Evolutionary conservation across 176 grass and related monocot genomes (phyloP).

Genomic region (Saccharum officinarum): DNA sequence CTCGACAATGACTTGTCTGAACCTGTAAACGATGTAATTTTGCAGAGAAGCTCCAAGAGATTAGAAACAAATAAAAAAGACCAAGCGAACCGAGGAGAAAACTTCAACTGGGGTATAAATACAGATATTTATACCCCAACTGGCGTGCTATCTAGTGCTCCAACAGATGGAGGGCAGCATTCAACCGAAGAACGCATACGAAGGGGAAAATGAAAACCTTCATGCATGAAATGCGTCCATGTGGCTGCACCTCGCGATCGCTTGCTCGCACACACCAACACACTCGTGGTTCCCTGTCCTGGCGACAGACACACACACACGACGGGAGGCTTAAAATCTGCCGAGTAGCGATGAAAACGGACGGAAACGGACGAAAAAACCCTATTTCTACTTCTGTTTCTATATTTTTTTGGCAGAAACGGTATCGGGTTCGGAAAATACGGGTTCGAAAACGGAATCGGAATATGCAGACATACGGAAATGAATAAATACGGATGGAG

Average conservation of each 20-base stretch:
- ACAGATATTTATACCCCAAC: no score
- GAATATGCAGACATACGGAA: no score
- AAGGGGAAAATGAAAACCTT: not conserved
- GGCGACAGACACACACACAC: not conserved
- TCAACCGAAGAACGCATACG: not conserved
- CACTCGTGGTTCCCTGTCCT: slow-evolving; percentile 4
- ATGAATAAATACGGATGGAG: no score
- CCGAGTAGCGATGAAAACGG: no score
- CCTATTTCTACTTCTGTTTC: no score
- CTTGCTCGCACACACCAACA: not conserved
- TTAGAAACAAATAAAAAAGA: not conserved
- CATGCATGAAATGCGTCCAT: slow-evolving; percentile 11
- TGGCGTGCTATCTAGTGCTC: no score
- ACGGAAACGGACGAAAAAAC: no score
- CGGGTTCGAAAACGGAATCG: no score
- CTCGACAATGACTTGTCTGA: slow-evolving; percentile 27
- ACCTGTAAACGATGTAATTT: not conserved
- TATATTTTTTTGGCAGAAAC: no score
- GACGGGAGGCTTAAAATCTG: not conserved
- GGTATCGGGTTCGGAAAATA: no score
- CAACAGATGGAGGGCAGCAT: slow-evolving; percentile 7
- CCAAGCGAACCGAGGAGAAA: not conserved
- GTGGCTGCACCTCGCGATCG: not conserved
- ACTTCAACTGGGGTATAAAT: not conserved
- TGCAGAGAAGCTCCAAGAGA: not conserved